Base-by-base conservation (phyloP, 1,284 basidiomycete species). In the Pseudozyma sp. region DNA sequence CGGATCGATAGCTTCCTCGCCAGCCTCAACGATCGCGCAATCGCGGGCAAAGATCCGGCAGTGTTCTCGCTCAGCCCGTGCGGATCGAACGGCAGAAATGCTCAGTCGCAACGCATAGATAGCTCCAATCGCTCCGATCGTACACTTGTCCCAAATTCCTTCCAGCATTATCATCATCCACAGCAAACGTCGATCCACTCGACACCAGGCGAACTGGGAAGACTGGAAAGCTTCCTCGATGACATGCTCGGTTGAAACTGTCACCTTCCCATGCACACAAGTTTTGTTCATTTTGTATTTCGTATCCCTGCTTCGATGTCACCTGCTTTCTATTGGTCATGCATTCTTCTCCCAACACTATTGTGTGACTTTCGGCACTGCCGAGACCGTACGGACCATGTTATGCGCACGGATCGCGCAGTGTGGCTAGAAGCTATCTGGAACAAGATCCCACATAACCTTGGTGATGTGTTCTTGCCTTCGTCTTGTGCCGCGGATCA, bases 381-480 rank as follows among this genome's bases (percentile, higher is more conserved):
- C 24, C 24, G 24, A 24, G 4, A 24, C 24, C 4, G 24, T 24
- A 24, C 2, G 24, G 24, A 24, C 24, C 24, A 24, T 24, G 24
- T 24, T 24, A 4, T 24, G 24, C 24, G 24, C 24, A 47, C 16
- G 7, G 29, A 39, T 50, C 11, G 42, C 14, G 30, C 7, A 46
- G n/a, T 9, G n/a, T 9, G 6, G 4, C 37, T 33, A 65, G 40
- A 55, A 65, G 35, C 57, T 68, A 24, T 69, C 71, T 5, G 68
- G 63, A 1, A 70, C 63, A 19, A 83, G 58, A 49, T 83, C 81
- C 74, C 76, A 81, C 54, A 82, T 72, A 33, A 72, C 68, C 48
- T 80, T 82, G 13, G 60, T 67, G 29, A 81, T 68, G 44, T 83
- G 81, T 47, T 83, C 81, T n/a, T 64, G 54, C 30, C 78, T 68